These are phyloP conservation scores for Trametes cinnabarina DNA, from an alignment of 768 basidiomycete genomes.

Conservation along the genomic window DNA sequence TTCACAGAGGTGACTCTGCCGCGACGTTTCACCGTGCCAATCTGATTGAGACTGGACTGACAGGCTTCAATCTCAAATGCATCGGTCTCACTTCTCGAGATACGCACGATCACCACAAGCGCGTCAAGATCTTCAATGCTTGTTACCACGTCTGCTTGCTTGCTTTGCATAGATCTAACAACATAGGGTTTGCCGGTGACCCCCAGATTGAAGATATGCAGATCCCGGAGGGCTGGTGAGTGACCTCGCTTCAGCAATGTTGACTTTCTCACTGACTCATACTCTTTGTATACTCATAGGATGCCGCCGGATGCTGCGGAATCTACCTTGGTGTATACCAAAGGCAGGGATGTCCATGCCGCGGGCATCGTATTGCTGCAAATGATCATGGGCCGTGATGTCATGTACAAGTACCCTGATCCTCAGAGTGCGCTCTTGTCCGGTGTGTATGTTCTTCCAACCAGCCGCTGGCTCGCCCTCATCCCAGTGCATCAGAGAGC, in stretches of 20 bases:
- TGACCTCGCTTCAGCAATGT: constrained; percentile 24
- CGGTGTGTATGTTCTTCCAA: constrained; percentile 39
- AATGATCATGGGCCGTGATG: constrained; percentile 80
- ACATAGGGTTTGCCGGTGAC: constrained; percentile 48
- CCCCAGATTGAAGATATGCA: constrained; percentile 26
- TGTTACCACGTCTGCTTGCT: constrained; percentile 69
- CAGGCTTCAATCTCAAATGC: constrained; percentile 57
- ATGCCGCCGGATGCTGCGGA: constrained; percentile 75
- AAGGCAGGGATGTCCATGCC: constrained; percentile 77
- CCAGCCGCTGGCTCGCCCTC: neutral
- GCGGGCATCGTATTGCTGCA: constrained; percentile 78
- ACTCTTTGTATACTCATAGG: constrained; percentile 39
- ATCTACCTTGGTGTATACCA: constrained; percentile 75
- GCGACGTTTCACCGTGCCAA: neutral
- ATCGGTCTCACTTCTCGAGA: constrained; percentile 60
- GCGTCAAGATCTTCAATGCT: constrained; percentile 72
- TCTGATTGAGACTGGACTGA: neutral
- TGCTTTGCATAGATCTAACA: constrained; percentile 84
- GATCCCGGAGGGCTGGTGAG: constrained; percentile 48
- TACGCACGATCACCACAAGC: constrained; percentile 52
- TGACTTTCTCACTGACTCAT: too few species aligned
- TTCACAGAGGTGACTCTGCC: constrained; percentile 59
- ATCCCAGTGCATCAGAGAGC: constrained; percentile 37
- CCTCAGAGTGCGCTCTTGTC: constrained; percentile 56
- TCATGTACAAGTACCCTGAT: constrained; percentile 50